These are phyloP conservation scores for Cnidoscolus chayamansa DNA, from an alignment of 441 rosid species.

Conservation along the genomic window DNA sequence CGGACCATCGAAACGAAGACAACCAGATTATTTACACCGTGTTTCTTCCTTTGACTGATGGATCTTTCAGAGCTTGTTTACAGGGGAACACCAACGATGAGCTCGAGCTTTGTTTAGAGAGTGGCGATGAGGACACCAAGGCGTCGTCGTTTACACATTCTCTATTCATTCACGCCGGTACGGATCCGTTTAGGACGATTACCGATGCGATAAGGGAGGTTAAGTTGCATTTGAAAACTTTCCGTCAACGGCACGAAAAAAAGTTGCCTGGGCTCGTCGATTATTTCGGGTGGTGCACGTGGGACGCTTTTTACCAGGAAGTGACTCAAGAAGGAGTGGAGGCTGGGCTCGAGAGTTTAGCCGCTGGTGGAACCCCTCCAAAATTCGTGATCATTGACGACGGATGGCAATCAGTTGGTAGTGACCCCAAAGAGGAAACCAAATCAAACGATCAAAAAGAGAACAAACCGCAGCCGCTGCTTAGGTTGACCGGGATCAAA, in stretches of 20 bases:
- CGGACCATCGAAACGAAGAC: constrained; percentile 49
- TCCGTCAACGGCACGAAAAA: constrained; percentile 84
- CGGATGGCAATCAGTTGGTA: constrained; percentile 87
- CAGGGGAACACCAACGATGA: constrained; percentile 73
- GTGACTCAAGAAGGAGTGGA: constrained; percentile 91
- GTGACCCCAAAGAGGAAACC: constrained; percentile 24
- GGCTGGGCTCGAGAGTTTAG: constrained; percentile 60
- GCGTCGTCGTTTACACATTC: constrained; percentile 67
- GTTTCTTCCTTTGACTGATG: constrained; percentile 78
- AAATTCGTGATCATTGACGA: constrained; percentile 88
- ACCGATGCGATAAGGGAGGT: constrained; percentile 68
- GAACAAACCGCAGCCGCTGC: constrained; percentile 38
- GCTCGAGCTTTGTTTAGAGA: constrained; percentile 85
- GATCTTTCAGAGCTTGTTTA: constrained; percentile 63
- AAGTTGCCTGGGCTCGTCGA: constrained; percentile 77
- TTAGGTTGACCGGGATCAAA: constrained; percentile 64
- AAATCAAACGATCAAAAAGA: constrained; percentile 16
- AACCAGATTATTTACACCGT: constrained; percentile 67
- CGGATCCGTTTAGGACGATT: constrained; percentile 71
- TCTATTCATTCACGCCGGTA: constrained; percentile 64
- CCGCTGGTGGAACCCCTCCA: constrained; percentile 72
- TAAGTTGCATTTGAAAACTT: constrained; percentile 58
- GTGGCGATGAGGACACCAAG: constrained; percentile 67
- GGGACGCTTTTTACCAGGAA: constrained; percentile 96
- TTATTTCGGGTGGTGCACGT: constrained; percentile 96